These are phyloP conservation scores for Tulasnella sp. DNA, from an alignment of 768 basidiomycete species.

Conservation along the genomic window DNA sequence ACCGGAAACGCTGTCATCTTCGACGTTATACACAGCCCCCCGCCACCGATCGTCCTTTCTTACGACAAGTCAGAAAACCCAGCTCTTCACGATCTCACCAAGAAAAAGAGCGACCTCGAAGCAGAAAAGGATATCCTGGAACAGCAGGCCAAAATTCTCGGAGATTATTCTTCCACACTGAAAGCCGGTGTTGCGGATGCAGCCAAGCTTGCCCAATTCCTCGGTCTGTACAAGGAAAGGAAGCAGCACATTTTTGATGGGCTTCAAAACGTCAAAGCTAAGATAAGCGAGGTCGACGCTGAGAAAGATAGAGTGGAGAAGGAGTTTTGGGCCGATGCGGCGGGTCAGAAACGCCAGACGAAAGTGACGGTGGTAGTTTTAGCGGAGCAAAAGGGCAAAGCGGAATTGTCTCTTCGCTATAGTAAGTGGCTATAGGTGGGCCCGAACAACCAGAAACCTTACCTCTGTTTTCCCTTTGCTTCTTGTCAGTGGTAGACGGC, in stretches of 20 bases:
- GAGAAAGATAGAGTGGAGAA: constrained; percentile 21
- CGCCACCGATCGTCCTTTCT: background rate
- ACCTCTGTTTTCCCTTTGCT: background rate
- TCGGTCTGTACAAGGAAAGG: constrained; percentile 37
- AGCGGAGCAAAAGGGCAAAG: constrained; percentile 28
- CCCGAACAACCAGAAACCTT: background rate
- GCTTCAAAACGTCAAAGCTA: background rate
- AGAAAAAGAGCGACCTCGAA: background rate
- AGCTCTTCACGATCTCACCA: background rate
- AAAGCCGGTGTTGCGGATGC: constrained; percentile 38
- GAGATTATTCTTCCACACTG: constrained; percentile 33
- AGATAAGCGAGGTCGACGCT: background rate
- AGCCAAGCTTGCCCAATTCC: constrained; percentile 40
- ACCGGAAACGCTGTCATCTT: constrained; percentile 28
- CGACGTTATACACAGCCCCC: constrained; percentile 27
- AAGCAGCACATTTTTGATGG: constrained; percentile 9
- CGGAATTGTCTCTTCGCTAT: constrained; percentile 28
- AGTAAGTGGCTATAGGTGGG: background rate
- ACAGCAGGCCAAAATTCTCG: constrained; percentile 5
- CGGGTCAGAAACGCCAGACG: constrained; percentile 24
- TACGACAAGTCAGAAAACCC: background rate
- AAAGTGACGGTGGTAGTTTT: constrained; percentile 29
- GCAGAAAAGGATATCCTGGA: constrained; percentile 13
- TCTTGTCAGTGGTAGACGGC: constrained; percentile 26
- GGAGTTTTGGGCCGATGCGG: constrained; percentile 19